Evolutionary conservation across 768 basidiomycete genomes (phyloP), one percentile per base, ranked within the genome.

Genomic region (Paxillus rubicundulus): DNA sequence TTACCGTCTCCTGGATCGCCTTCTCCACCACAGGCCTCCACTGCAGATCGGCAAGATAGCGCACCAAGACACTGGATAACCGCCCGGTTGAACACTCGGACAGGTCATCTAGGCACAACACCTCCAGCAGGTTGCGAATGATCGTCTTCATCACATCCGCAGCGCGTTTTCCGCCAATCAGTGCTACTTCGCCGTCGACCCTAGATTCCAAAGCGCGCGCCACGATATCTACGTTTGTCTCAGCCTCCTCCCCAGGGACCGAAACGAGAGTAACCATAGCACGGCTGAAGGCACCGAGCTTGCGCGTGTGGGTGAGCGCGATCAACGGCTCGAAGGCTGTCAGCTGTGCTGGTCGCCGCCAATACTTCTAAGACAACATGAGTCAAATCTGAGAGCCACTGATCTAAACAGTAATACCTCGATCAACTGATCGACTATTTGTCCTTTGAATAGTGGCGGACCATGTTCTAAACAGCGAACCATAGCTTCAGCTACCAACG

Each of bases 401-500:
- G 2, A 13, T 34, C 43, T 8, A 53, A 32, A 43, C 9, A 36
- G 5, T 21, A 5, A 39, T 32, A 85, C 84, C 72, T 86, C 75
- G n/a, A 80, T 50, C 0, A 72, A 61, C 51, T 78, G 72, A 37
- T 72, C 69, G 20, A 87, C 58, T 12, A 82, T 61, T 80, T 81
- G 84, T 45, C 74, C 66, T 13, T 80, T 74, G n/a, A 70, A 69
- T 0, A 66, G 66, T 18, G 75, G 66, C 4, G 72, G 63, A 30
- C 77, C 78, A 36, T 77, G 71, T 57, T 83, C 81, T 27, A 85
- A 61, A 58, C 81, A 84, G 6, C 65, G 57, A 13, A 73, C 57
- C 20, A 73, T 50, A 24, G 69, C 68, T 50, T 75, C 72, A 17
- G 69, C 68, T 4, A 77, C 66, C n/a, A 85, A 62, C 8, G 75